Evolutionary conservation across 2,329 filamentous ascomycete species (phyloP), one percentile per base, ranked within the genome.

Genomic region (Lasiodiplodia hormozganensis): DNA sequence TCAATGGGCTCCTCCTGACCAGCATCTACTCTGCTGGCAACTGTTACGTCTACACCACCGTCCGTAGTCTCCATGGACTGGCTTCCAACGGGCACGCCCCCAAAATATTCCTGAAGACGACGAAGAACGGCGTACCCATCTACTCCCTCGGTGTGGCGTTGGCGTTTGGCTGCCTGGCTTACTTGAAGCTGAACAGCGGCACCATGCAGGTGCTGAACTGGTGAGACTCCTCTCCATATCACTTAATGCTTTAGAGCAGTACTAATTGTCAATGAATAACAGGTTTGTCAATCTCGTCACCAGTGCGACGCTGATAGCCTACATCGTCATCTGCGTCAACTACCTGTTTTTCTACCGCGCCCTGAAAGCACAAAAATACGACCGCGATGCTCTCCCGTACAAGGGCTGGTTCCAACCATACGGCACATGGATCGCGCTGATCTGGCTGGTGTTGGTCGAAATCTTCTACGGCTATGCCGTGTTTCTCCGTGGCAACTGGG

Each of bases 1-100:
- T 95, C 83, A 95, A 95, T 77, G 91, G 88, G 14, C 88, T 93
- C 6, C 87, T 95, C 11, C 83, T 95, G 31, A 92, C 91, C 0
- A 92, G 91, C 3, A 92, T 94, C 7, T 88, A 93, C 73, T 92
- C 90, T 0, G 91, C 92, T 4, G 92, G 90, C 4, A 57, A 57
- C 40, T 58, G 34, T 14, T 47, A 68, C 53, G 47, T 71, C 21
- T 84, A 84, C 73, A 78, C 38, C 14, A 47, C 57, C 4, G 31
- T 25, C 16, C 57, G 57, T 14, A 34, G 38, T n/a, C 74, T 87
- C 51, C 86, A 87, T 75, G 82, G 83, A 23, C 78, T 88, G 23
- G 80, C 85, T 1, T 79, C 86, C 3, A 84, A 87, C 70, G 85
- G 85, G 14, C 79, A 83, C 49, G 85, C 86, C 0, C 85, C 85